Base-by-base conservation (phyloP, 129 eudicot genomes). In the Flaveria trinervia region DNA sequence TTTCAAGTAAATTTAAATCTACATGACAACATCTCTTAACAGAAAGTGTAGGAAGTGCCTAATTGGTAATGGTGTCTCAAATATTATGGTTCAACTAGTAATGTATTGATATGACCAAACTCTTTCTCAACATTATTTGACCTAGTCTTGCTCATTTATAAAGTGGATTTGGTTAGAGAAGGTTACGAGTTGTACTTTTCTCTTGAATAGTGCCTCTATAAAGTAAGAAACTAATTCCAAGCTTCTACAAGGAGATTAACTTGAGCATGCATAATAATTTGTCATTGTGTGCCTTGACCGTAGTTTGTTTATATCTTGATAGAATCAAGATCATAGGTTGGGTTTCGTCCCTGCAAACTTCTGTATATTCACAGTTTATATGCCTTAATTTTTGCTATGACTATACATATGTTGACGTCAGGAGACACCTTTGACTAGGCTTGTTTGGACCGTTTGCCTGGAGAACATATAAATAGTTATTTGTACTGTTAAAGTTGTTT, bases 21-120 rank as follows among this genome's bases (percentile, higher is more conserved):
- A 26, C 7, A 45, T 18, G 26, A 46, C 50, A 48, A 25, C 23
- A 39, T 16, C 7, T 73, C 41, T 36, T 57, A 43, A 41, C 67
- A 22, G 41, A 41, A 56, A 39, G 22, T 73, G 77, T 59, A 36
- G 55, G 68, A 73, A 39, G 68, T 73, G 66, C 77, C 55, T 18
- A 6, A 55, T 12, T 5, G 52, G 22, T 41, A 41, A 44, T 67
- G 55, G 50, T n/a, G 20, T 14, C 77, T 36, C 15, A 56, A 56
- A 18, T 46, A 48, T 44, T 20, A 18, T 68, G 55, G 55, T 68
- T 44, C 68, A 59, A 60, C 28, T 22, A 23, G 70, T 60, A n/a
- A 64, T 44, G 26, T 25, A 36, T 36, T 36, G 41, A 36, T 36
- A 36, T 36, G n/a, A 45, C 14, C n/a, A 14, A 61, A 44, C 23